Evolutionary conservation across 176 grass and related monocot genomes (phyloP), one percentile per base, ranked within the genome.

Genomic region (Tuctoria greenei): DNA sequence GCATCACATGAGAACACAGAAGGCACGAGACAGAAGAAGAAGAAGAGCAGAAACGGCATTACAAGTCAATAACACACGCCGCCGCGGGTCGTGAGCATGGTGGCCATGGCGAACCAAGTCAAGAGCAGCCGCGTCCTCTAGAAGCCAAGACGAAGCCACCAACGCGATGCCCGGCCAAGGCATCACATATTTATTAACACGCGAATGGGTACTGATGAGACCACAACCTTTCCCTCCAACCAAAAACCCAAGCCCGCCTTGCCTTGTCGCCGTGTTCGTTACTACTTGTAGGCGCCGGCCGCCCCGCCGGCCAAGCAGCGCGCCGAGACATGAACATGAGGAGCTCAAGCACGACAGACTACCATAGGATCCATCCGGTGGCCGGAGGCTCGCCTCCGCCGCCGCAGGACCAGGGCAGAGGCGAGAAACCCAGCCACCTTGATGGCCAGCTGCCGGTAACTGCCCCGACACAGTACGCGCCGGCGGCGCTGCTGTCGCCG

Each of bases 321-420:
- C n/a, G n/a, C n/a, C n/a, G n/a, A n/a, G n/a, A n/a, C n/a, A n/a
- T n/a, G n/a, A n/a, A n/a, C n/a, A 39, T 41, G 73, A 18, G 49
- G 26, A 36, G 54, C 51, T 7, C 27, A 26, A 45, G 3, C 77
- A 93, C 83, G 88, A 68, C 78, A n/a, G 84, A 86, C 50, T 50
- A 81, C 82, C 86, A 94, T 27, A 89, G 67, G 50, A 87, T 98
- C 75, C 84, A 98, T 49, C 95, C 95, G 15, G 76, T 64, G 11
- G 75, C 42, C 67, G 45, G 75, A 60, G 91, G 81, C 27, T 58
- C 70, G 28, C 78, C 75, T 20, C 24, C 51, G 20, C 42, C 24
- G 72, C 25, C 76, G 18, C 63, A 34, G 6, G 86, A 87, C 9
- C 66, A 71, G 0, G 8, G 37, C 21, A 57, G 21, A 6, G 62